These are phyloP conservation scores for Fusarium aywerte DNA, from an alignment of 2,329 filamentous ascomycete genomes.

Conservation along the genomic window DNA sequence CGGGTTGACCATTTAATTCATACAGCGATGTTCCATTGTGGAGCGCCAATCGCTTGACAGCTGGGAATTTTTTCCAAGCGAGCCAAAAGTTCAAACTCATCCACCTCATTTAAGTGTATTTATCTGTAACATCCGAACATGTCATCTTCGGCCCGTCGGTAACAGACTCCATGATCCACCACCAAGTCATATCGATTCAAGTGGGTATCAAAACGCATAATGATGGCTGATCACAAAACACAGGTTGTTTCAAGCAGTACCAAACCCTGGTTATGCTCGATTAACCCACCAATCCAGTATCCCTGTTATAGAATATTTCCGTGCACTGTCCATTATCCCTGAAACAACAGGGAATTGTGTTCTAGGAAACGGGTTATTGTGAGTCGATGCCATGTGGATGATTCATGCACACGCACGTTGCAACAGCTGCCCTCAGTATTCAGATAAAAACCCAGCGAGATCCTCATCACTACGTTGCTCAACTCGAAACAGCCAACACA, in stretches of 20 bases:
- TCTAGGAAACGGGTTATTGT: neutral
- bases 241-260: slow-evolving; percentile 3
- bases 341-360: neutral
- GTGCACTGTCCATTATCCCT: neutral
- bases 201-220: neutral
- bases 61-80: neutral
- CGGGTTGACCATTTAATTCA: no score
- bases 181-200: neutral
- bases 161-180: neutral
- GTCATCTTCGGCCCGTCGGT: neutral
- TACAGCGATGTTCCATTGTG: neutral
- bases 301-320: rapidly evolving
- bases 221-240: neutral
- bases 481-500: neutral
- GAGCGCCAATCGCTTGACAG: neutral
- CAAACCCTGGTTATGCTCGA: neutral
- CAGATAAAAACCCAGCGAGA: neutral
- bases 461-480: neutral
- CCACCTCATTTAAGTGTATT: neutral
- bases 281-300: slow-evolving; percentile 15
- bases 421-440: neutral
- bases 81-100: neutral
- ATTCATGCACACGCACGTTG: slow-evolving; percentile 5
- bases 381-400: neutral
- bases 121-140: neutral